phyloP scores from a whole-genome alignment of 2,329 filamentous ascomycete species.

The Diaporthe sp. region DNA sequence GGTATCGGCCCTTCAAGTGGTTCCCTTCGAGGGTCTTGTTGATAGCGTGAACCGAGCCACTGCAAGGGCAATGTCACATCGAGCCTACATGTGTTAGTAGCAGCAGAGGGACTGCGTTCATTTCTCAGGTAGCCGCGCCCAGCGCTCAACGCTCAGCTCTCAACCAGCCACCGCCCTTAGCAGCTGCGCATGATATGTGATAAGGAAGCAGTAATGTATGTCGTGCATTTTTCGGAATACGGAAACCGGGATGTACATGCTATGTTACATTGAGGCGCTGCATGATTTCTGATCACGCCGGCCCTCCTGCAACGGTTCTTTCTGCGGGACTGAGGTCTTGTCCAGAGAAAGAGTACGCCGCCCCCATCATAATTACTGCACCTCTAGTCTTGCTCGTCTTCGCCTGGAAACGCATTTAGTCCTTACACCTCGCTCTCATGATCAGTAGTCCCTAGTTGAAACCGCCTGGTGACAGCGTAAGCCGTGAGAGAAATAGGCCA shows the following conservation, averaged over 20 bases:
- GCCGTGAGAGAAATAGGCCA: background rate
- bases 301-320: background rate
- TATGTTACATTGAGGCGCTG: conserved; percentile 30
- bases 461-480: background rate
- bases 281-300: conserved; percentile 33
- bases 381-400: background rate
- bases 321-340: background rate
- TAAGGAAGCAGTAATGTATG: conserved; percentile 22
- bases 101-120: background rate
- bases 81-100: background rate
- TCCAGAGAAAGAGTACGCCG: background rate
- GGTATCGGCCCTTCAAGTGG: background rate
- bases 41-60: conserved; percentile 14
- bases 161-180: conserved; percentile 7
- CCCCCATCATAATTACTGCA: conserved; percentile 26
- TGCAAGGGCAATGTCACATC: conserved; percentile 36
- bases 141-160: conserved; percentile 13
- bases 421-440: conserved; percentile 34
- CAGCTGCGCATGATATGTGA: conserved; percentile 3
- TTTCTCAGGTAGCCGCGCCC: conserved; percentile 27
- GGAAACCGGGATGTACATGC: conserved; percentile 10
- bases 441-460: conserved; percentile 21
- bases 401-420: conserved; percentile 15
- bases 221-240: conserved; percentile 32
- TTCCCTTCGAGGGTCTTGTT: background rate